phyloP scores from a whole-genome alignment of 768 basidiomycete species.

The Strobilomyces confusus region DNA sequence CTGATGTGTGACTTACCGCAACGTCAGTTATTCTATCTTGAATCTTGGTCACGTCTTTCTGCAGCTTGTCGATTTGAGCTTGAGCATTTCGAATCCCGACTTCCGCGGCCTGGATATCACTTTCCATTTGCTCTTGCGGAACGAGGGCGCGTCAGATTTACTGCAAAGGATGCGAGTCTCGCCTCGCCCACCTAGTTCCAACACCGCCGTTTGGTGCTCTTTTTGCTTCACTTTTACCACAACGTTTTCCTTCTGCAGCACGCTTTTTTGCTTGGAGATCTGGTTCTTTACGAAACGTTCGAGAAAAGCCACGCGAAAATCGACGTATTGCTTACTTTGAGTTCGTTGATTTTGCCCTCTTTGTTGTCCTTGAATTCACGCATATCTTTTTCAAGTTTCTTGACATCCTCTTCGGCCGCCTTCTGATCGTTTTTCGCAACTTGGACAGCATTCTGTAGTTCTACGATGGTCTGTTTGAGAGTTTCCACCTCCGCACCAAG shows the following conservation, averaged over 20 bases:
- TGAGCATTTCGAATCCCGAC: constrained; percentile 29
- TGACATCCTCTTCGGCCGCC: constrained; percentile 69
- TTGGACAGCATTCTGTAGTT: constrained; percentile 55
- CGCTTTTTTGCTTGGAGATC: constrained; percentile 77
- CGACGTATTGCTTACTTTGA: constrained; percentile 57
- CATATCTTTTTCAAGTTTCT: constrained; percentile 95
- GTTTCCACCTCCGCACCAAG: constrained; percentile 76
- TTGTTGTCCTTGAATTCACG: constrained; percentile 98
- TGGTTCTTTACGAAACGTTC: constrained; percentile 40
- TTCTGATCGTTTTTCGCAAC: constrained; percentile 73
- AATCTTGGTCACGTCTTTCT: constrained; percentile 61
- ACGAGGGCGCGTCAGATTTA: neutral
- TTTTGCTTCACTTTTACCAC: constrained; percentile 84
- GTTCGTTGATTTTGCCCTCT: constrained; percentile 91
- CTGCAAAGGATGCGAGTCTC: neutral
- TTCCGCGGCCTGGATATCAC: constrained; percentile 27
- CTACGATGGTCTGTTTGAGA: constrained; percentile 57
- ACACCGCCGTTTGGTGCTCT: constrained; percentile 79
- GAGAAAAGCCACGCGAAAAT: neutral
- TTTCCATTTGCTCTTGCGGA: constrained; percentile 27
- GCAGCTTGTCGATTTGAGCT: constrained; percentile 48
- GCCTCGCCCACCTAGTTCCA: constrained; percentile 78
- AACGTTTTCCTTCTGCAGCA: constrained; percentile 76
- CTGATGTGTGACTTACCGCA: constrained; percentile 15
- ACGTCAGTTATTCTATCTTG: constrained; percentile 40